Percentiles rank a stretch among this genome's conserved stretches.
These are phyloP conservation scores for Pelargonium myrrhifolium DNA, from an alignment of 441 rosid genomes.

Conservation along the genomic window DNA sequence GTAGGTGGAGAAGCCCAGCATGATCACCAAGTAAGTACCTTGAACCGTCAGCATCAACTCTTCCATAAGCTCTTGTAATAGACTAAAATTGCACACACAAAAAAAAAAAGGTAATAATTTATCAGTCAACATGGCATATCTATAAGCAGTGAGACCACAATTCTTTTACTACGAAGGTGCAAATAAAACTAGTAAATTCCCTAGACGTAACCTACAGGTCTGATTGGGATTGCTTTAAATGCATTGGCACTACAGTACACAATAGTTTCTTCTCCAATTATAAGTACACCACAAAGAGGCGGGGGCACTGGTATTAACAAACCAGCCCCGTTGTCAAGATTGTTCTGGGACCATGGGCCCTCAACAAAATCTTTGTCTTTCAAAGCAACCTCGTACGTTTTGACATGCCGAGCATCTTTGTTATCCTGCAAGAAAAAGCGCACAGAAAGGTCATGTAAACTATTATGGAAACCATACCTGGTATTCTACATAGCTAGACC, in stretches of 20 bases:
- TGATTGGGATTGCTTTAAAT: slow-evolving; percentile 82
- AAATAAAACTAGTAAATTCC: slow-evolving; percentile 9
- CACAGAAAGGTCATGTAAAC: slow-evolving; percentile 5
- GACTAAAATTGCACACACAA: slow-evolving; percentile 40
- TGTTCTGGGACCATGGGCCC: slow-evolving; percentile 96
- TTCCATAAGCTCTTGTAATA: slow-evolving; percentile 92
- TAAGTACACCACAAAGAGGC: slow-evolving; percentile 92
- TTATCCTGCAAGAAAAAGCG: slow-evolving; percentile 54
- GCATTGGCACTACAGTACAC: slow-evolving; percentile 87
- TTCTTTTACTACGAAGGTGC: background rate
- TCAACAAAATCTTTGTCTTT: slow-evolving; percentile 95
- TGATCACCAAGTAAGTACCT: slow-evolving; percentile 98
- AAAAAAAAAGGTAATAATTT: slow-evolving; percentile 12
- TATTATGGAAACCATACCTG: background rate
- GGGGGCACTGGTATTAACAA: slow-evolving; percentile 92
- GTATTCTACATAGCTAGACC: background rate
- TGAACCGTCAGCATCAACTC: slow-evolving; percentile 98
- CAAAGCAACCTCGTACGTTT: slow-evolving; percentile 89
- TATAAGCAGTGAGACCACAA: slow-evolving; percentile 11
- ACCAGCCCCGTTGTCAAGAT: slow-evolving; percentile 93
- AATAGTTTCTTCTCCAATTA: slow-evolving; percentile 93
- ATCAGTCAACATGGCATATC: slow-evolving; percentile 18
- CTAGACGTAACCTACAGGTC: slow-evolving; percentile 63
- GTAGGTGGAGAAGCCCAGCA: slow-evolving; percentile 87
- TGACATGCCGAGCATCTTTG: slow-evolving; percentile 94